Percentiles rank a stretch among this genome's conserved stretches.
phyloP scores from a whole-genome alignment of 2,329 filamentous ascomycete genomes.

The Exserohilum turcica region DNA sequence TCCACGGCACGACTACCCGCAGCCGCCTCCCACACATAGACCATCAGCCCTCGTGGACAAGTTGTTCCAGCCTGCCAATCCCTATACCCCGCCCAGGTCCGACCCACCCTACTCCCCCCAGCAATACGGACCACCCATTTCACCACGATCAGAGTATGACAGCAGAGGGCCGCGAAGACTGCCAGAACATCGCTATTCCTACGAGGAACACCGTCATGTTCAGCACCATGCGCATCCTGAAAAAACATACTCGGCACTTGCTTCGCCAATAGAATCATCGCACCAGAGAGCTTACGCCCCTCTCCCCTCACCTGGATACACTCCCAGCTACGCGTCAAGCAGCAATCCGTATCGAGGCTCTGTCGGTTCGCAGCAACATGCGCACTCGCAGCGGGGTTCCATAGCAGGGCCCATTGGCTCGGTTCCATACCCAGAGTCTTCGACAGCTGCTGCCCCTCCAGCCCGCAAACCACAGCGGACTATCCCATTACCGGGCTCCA shows the following conservation, averaged over 20 bases:
- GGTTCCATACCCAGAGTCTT: constrained; percentile 41
- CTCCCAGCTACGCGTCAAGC: constrained; percentile 48
- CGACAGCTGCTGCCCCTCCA: constrained; percentile 38
- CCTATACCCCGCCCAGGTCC: constrained; percentile 48
- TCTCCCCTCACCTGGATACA: constrained; percentile 48
- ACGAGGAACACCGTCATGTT: constrained; percentile 39
- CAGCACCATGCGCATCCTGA: constrained; percentile 41
- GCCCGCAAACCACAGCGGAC: constrained; percentile 36
- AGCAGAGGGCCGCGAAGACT: constrained; percentile 34
- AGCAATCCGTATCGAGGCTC: constrained; percentile 47
- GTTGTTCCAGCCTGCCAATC: constrained; percentile 41
- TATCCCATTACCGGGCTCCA: constrained; percentile 44
- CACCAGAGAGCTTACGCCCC: constrained; percentile 43
- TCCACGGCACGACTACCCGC: constrained; percentile 37
- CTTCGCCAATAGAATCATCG: constrained; percentile 43
- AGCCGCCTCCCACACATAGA: constrained; percentile 28
- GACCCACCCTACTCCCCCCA: constrained; percentile 49
- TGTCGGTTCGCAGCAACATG: constrained; percentile 44
- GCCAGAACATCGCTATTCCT: constrained; percentile 40
- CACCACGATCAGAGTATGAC: constrained; percentile 46
- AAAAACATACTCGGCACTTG: constrained; percentile 43
- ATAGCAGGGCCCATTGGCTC: constrained; percentile 39
- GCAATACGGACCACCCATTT: constrained; percentile 45
- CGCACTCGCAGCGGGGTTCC: constrained; percentile 45
- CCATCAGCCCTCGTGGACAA: constrained; percentile 45